phyloP scores from a whole-genome alignment of 2,329 filamentous ascomycete genomes.

The Neofusicoccum umdonicola region DNA sequence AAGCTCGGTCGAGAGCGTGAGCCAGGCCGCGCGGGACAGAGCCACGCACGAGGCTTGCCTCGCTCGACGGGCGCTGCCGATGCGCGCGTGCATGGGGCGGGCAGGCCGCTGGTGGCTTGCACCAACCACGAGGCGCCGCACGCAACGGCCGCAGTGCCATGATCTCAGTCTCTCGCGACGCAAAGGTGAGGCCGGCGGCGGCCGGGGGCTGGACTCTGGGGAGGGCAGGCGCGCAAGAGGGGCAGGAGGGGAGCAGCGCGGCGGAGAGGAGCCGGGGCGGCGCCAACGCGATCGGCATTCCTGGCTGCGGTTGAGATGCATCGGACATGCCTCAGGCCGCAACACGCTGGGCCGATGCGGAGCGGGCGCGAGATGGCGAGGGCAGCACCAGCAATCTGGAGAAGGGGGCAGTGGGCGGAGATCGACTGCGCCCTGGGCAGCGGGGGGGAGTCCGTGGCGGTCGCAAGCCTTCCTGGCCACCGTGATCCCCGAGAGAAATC shows the following conservation, averaged over 20 bases:
- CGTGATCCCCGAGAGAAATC: conserved; percentile 10
- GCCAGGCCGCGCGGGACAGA: no score
- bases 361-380: not conserved
- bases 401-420: conserved; percentile 4
- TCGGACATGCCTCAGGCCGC: not conserved
- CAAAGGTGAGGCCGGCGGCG: not conserved
- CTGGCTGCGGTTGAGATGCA: not conserved
- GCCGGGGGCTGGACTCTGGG: not conserved
- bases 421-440: not conserved
- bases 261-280: not conserved
- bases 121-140: not conserved
- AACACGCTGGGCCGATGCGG: not conserved
- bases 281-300: not conserved
- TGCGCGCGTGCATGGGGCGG: not conserved
- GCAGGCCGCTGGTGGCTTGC: not conserved
- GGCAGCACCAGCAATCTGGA: conserved; percentile 1
- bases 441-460: not conserved
- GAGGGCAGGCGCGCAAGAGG: not conserved
- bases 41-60: not conserved
- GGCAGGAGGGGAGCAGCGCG: not conserved
- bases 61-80: not conserved
- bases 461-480: not conserved
- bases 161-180: not conserved
- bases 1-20: no score
- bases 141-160: not conserved